phyloP scores from a whole-genome alignment of 257 asterid genomes.

The Solanum sitiens region DNA sequence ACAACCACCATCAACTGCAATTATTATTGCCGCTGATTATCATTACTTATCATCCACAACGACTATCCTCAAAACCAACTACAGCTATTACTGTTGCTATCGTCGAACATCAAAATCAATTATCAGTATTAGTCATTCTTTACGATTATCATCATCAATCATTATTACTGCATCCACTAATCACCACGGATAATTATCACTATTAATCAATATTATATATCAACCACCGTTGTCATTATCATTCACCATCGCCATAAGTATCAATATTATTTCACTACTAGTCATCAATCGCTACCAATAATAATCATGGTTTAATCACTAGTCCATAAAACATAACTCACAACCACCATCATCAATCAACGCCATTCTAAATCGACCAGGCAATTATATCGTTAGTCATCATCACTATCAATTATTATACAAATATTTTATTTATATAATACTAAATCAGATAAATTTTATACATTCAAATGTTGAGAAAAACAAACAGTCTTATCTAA shows the following conservation, averaged over 20 bases:
- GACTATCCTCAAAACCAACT: neutral
- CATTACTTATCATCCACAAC: neutral
- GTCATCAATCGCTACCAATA: neutral
- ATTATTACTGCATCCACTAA: neutral
- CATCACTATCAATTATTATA: neutral
- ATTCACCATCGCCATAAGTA: neutral
- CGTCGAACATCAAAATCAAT: neutral
- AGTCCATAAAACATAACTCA: neutral
- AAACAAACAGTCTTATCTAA: too few species aligned
- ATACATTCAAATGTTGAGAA: too few species aligned
- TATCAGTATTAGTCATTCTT: too few species aligned
- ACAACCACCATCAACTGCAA: too few species aligned
- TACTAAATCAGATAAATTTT: too few species aligned
- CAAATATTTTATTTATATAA: too few species aligned
- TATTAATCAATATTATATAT: too few species aligned
- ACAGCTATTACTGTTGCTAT: rapidly evolving
- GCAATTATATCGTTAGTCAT: too few species aligned
- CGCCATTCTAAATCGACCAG: too few species aligned
- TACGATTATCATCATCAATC: neutral
- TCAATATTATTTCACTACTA: neutral
- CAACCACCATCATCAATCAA: neutral
- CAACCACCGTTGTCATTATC: neutral
- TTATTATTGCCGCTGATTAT: rapidly evolving
- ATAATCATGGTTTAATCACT: neutral
- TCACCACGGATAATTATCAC: neutral